Evolutionary conservation across 208 protist genomes (phyloP), one percentile per base, ranked within the genome.

Genomic region (Histomonas meleagridis): DNA sequence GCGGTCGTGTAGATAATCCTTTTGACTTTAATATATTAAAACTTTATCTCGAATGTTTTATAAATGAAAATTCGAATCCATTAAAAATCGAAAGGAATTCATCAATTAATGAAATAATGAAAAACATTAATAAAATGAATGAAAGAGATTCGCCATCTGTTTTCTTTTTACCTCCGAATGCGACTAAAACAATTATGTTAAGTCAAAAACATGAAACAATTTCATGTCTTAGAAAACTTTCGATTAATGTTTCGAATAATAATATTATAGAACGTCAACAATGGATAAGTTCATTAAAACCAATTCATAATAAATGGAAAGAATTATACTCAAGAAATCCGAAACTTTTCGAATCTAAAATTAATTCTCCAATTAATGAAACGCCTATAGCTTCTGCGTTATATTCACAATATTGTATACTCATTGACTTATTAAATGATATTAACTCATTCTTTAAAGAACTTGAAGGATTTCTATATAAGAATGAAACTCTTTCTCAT

Each of bases 1-100:
- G 97, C 91, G 97, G 96, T 40, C 95, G 97, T 91, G 97, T 99
- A 94, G 97, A 99, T 92, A 98, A 96, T 57, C 93, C 94, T 35
- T 97, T 95, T 92, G 97, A 99, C 95, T 94, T 95, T 43, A 95
- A 96, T 69, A 96, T 98, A 78, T 95, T 99, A 26, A 76, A 92
- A 28, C 95, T 96, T 26, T 98, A 98, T 94, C 57, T 95, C 18
- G 46, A 93, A 23, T 94, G 96, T 43, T 98, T 96, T 93, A 97
- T 98, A 93, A 94, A 43, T 32, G 92, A 53, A 5, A 86, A 55
- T 26, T 26, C 43, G 21, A 86, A 86, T 16, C 76, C 76, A 55
- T 48, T 86, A 12, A 86, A 46, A 40, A n/a, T 86, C 7, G 76
- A 86, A 4, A 86, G 46, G 14, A 86, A 86, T 16, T 43, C 76